Base-by-base conservation (phyloP, 2,329 filamentous ascomycete genomes). In the Talaromyces sp. region DNA sequence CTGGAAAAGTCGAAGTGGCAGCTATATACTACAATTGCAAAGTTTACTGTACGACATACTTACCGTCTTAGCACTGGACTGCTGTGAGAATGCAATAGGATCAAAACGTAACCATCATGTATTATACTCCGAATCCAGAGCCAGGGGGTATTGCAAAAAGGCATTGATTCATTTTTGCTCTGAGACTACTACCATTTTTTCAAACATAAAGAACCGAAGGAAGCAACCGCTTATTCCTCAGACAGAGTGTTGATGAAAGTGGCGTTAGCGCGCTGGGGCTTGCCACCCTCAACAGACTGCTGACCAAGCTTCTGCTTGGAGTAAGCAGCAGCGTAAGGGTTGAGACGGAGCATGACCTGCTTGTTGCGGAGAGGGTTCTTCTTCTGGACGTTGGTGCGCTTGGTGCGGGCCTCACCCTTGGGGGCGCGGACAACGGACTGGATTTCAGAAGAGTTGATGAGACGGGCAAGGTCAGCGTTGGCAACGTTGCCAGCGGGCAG, bases 351-450 rank as follows among this genome's bases (percentile, higher is more conserved):
- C 80, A 97, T 86, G 67, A 99, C 89, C 86, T 97, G 94, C 87
- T 91, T 96, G 89, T 99, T 99, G 81, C 84, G 85, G 68, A 99
- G 91, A 73, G 94, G 94, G 86, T 99, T 99, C 92, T 97, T 97
- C 91, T 99, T 99, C 86, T 97, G 93, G 67, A 96, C 91, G 73
- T 84, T 81, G 67, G 83, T 81, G 75, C 94, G 90, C 87, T 97
- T 97, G 80, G 91, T 95, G 74, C 86, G 80, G 74, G 91, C 86
- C 68, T 88, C 86, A 70, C 94, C 94, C 85, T 92, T 94, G 78
- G 92, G 91, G 58, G 88, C 91, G 70, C 89, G 87, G 73, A 99
- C 86, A 55, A 96, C 93, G 79, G 88, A 90, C 88, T 99, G 94
- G 78, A 97, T 89, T 83, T 99, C 94, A 73, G 90, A 91, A 73